Base-by-base conservation (phyloP, 352 stramenopile species). In the Blastocystis sp. region DNA sequence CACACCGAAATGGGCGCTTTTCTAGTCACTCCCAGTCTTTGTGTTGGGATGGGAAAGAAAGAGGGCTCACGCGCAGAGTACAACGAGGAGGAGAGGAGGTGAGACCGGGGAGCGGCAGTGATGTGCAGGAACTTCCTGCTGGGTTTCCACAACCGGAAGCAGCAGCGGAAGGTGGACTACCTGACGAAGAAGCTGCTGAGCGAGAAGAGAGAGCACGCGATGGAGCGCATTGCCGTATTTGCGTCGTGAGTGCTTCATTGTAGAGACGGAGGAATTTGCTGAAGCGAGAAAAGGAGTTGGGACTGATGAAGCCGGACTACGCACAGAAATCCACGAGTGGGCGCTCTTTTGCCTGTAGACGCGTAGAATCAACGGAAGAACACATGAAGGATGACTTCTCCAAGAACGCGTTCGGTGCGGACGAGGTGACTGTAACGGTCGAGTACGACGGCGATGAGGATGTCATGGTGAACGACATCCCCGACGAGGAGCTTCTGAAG, bases 341-440 rank as follows among this genome's bases (percentile, higher is more conserved):
- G 38, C 0, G 11, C 2, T 19, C 14, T 10, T 14, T 17, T 4
- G 3, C 14, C 11, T 4, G 3, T 38, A 34, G 66, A 76, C 52
- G 28, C 38, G 28, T 82, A 68, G 54, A 52, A 48, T 68, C 52
- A 48, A 57, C 74, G 0, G 17, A 66, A 45, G 34, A 82, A 17
- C 34, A 68, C 45, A 68, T 82, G 21, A 28, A 82, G 19, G 74
- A 82, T 28, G 17, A 40, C 7, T 82, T 82, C 65, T 69, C 74
- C 10, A 82, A 82, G 54, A 68, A 82, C 45, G 48, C 57, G 74
- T 82, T 82, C 65, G 74, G 74, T 38, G 68, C 74, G 14, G 74
- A 82, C 10, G 52, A 82, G 28, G 74, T 82, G 10, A 82, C 74
- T 10, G 74, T 82, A 0, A 82, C 74, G 6, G 74, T 82, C 9